These are phyloP conservation scores for Aspergillus sp. DNA, from an alignment of 2,329 filamentous ascomycete species.

Conservation along the genomic window DNA sequence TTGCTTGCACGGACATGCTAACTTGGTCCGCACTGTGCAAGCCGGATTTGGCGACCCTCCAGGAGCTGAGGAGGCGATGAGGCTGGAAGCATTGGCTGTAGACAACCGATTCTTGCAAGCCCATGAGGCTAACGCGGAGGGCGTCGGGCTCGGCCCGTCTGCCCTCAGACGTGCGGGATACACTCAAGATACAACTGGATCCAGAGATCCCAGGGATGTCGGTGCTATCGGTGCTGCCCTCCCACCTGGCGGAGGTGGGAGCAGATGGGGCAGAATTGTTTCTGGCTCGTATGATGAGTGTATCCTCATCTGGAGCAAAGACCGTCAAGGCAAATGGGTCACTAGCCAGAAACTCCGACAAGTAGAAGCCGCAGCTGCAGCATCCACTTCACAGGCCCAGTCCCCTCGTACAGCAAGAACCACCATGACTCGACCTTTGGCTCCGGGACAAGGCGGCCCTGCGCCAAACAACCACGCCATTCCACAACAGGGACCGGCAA, in stretches of 20 bases:
- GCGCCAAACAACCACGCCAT: background rate
- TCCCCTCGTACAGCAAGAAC: slow-evolving; percentile 3
- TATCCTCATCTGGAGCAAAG: slow-evolving; percentile 90
- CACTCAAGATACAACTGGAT: slow-evolving; percentile 61
- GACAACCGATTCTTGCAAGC: slow-evolving; percentile 68
- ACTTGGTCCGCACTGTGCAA: slow-evolving; percentile 89
- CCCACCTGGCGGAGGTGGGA: slow-evolving; percentile 85
- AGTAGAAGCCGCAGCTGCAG: slow-evolving; percentile 42
- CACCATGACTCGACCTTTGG: background rate
- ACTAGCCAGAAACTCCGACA: slow-evolving; percentile 70
- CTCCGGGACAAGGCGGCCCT: slow-evolving; percentile 1
- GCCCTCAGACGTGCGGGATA: slow-evolving; percentile 49
- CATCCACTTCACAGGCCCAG: slow-evolving; percentile 15
- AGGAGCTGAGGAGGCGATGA: slow-evolving; percentile 71
- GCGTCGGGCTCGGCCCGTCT: slow-evolving; percentile 31
- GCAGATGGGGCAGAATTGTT: slow-evolving; percentile 87
- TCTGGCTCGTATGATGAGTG: slow-evolving; percentile 95
- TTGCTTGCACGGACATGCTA: slow-evolving; percentile 73
- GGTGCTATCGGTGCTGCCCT: slow-evolving; percentile 74
- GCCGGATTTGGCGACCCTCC: slow-evolving; percentile 88
- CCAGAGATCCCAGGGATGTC: slow-evolving; percentile 69
- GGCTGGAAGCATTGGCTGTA: slow-evolving; percentile 65
- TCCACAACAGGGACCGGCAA: background rate
- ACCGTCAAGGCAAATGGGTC: slow-evolving; percentile 79
- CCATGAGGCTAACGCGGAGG: slow-evolving; percentile 40